A percentile compares a stretch with the other conserved stretches of the same genome.
phyloP scores from a whole-genome alignment of 129 eudicot species.

The carrot (Daucus carota) region DNA sequence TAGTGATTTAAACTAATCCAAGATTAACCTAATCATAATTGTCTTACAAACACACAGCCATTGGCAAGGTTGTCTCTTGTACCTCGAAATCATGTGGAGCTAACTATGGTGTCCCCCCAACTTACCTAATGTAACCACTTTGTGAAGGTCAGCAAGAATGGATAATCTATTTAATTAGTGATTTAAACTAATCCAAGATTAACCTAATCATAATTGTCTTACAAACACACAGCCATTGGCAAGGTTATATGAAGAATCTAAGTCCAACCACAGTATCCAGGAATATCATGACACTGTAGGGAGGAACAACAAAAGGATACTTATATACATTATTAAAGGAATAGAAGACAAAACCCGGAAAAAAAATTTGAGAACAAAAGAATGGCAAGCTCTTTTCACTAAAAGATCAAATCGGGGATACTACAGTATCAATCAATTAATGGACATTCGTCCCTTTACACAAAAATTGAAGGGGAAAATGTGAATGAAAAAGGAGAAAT shows the following conservation, averaged over 20 bases:
- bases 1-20: neutral
- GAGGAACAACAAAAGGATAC: no score
- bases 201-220: neutral
- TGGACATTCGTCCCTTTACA: constrained; percentile 70
- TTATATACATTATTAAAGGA: no score
- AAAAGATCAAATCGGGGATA: constrained; percentile 19
- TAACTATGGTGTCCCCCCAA: no score
- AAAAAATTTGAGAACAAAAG: constrained; percentile 11
- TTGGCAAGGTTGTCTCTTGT: neutral
- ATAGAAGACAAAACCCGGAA: no score
- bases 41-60: neutral
- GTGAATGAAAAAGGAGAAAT: constrained; percentile 14
- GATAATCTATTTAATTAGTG: neutral
- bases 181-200: neutral
- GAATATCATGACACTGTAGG: no score
- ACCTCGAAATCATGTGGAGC: no score
- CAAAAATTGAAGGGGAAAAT: constrained; percentile 44
- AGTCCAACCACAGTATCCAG: no score
- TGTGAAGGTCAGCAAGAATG: neutral
- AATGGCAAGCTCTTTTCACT: constrained; percentile 20
- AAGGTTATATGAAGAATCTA: no score
- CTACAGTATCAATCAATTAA: constrained; percentile 49
- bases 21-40: neutral
- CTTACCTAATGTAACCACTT: no score
- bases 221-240: neutral